These are phyloP conservation scores for Fusarium sambucinum DNA, from an alignment of 2,329 filamentous ascomycete genomes.

Conservation along the genomic window DNA sequence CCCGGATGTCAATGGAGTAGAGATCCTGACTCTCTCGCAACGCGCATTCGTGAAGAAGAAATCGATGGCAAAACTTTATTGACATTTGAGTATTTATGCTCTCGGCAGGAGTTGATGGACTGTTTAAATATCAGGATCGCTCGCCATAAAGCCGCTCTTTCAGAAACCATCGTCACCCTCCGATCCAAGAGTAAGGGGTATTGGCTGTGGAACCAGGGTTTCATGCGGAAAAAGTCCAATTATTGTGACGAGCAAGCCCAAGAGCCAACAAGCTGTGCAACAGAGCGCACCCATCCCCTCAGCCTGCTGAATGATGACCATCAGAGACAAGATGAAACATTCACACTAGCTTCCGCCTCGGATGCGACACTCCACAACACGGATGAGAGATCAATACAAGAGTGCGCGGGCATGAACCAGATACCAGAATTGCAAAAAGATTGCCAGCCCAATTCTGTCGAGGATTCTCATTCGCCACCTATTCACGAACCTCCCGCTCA, in stretches of 20 bases:
- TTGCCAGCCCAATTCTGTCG: neutral
- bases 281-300: neutral
- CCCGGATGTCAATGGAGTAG: conserved; percentile 62
- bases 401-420: neutral
- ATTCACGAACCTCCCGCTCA: neutral
- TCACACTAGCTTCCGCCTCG: neutral
- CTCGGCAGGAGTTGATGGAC: conserved; percentile 62
- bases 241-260: conserved; percentile 26
- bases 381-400: neutral
- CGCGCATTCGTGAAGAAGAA: conserved; percentile 68
- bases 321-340: neutral
- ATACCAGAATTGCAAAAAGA: neutral
- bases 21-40: conserved; percentile 65
- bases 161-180: conserved; percentile 68
- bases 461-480: neutral
- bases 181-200: conserved; percentile 65
- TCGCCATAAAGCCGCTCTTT: conserved; percentile 69
- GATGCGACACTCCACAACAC: neutral
- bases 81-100: conserved; percentile 64
- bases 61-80: conserved; percentile 75
- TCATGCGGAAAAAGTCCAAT: conserved; percentile 35
- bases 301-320: neutral
- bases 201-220: conserved; percentile 47
- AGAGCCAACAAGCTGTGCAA: neutral
- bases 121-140: conserved; percentile 69